Evolutionary conservation across 148 eudicot species (phyloP), one percentile per base, ranked within the genome.

Genomic region (Fagopyrum tataricum): DNA sequence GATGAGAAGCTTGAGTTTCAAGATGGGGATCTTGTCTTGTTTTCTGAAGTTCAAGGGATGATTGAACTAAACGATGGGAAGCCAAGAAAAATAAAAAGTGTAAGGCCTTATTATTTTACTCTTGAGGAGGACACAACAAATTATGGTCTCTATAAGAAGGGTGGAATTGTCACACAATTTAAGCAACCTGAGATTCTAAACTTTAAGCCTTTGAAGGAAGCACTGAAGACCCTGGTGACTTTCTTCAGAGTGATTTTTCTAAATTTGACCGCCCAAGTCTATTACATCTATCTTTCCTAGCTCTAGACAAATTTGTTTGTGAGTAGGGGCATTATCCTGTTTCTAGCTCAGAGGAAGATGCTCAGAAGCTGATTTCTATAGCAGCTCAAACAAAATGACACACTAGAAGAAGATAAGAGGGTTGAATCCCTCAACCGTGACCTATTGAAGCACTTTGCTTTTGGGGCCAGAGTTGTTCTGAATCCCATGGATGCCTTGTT

Each of bases 401-500:
- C 62, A 46, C 43, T 71, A 26, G 87, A 80, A 26, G 87, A 80
- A 67, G 92, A 85, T 76, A 83, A 78, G 20, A 90, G 83, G 79
- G 70, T 90, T 73, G 87, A 84, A 70, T 90, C 91, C 62, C 78
- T 93, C n/a, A 84, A 86, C 78, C 91, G 88, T 17, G 87, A 85
- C 77, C 85, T 93, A 76, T 58, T 93, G 73, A 84, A 83, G 24
- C 82, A 84, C 72, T 93, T 93, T 81, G 86, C 94, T 44, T 91
- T 86, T 82, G 98, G 98, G 76, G 89, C 97, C 41, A 87, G 91
- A 46, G 98, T 97, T 13, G 90, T 90, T n/a, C 83, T 93, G 77
- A 93, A 87, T 82, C 98, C 98, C 70, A 89, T 93, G 94, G 97
- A 95, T 86, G 98, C 98, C 76, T 91, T 93, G 97, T 93, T 93